Conservation (phyloP, 345 rosid species). For the Brassica juncea region DNA sequence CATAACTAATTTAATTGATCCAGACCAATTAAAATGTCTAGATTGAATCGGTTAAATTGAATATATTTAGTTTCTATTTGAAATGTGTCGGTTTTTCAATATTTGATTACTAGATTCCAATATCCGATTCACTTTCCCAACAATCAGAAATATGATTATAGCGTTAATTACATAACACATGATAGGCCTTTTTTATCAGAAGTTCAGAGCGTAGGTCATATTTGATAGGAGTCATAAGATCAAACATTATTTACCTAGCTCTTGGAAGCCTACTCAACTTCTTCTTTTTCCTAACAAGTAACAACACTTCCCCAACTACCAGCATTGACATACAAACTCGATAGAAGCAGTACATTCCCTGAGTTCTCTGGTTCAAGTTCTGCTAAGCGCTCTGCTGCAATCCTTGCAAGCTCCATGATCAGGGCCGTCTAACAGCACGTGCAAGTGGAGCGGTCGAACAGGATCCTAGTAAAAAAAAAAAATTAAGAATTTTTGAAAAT, state of each 20-base stretch:
- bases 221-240: conserved; percentile 15
- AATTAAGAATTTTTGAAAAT: too few species aligned
- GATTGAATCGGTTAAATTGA: background rate
- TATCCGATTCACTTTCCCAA: background rate
- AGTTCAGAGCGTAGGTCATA: background rate
- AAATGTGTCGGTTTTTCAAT: background rate
- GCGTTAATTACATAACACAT: too few species aligned
- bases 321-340: conserved; percentile 59
- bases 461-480: too few species aligned
- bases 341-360: conserved; percentile 55
- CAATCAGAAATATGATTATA: background rate
- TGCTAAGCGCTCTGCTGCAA: conserved; percentile 60
- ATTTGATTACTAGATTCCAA: too few species aligned
- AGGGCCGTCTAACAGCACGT: too few species aligned
- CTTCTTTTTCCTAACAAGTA: conserved; percentile 51
- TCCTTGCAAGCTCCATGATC: conserved; percentile 51
- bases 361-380: conserved; percentile 72
- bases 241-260: conserved; percentile 62
- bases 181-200: background rate
- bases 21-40: too few species aligned
- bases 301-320: conserved; percentile 60
- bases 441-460: too few species aligned
- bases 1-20: too few species aligned
- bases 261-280: conserved; percentile 51
- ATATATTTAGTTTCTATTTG: background rate